Conservation (phyloP, 2,329 filamentous ascomycete species). For the Pestalotiopsis sp. region DNA sequence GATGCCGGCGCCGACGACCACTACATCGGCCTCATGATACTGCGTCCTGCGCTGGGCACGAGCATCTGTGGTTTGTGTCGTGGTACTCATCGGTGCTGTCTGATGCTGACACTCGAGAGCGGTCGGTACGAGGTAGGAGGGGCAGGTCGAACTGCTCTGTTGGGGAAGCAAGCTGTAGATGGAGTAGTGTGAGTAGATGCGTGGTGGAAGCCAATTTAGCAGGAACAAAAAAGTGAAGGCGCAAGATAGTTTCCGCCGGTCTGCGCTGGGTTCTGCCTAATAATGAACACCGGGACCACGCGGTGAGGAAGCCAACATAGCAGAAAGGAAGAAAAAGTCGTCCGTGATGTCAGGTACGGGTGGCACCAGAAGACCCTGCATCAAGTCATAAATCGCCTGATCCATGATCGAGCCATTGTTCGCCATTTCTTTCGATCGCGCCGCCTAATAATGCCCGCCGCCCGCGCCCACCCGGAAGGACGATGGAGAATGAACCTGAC, state of each 20-base stretch:
- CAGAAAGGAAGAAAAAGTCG: neutral
- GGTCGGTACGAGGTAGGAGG: neutral
- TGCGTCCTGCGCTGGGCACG: slow-evolving; percentile 50
- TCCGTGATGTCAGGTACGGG: slow-evolving; percentile 6
- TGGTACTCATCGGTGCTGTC: slow-evolving; percentile 29
- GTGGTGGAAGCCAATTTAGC: neutral
- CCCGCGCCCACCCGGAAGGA: neutral
- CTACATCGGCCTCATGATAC: slow-evolving; percentile 75
- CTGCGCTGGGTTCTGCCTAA: neutral
- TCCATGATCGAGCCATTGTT: slow-evolving; percentile 10
- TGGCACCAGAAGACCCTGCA: slow-evolving; percentile 13
- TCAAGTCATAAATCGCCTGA: slow-evolving; percentile 15
- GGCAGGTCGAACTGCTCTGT: too few species aligned
- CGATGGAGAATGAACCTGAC: neutral
- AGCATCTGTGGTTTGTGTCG: slow-evolving; percentile 38
- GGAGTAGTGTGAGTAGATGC: neutral
- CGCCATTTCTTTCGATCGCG: slow-evolving; percentile 4
- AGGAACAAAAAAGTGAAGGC: neutral
- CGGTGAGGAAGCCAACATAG: neutral
- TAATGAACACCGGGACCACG: neutral
- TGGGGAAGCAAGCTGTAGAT: neutral
- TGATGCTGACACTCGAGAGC: slow-evolving; percentile 2
- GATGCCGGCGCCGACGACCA: slow-evolving; percentile 90
- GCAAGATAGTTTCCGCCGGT: neutral
- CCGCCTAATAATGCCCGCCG: neutral